phyloP scores from a whole-genome alignment of 2,329 filamentous ascomycete species.

The Lecanoromycetidae sp. region DNA sequence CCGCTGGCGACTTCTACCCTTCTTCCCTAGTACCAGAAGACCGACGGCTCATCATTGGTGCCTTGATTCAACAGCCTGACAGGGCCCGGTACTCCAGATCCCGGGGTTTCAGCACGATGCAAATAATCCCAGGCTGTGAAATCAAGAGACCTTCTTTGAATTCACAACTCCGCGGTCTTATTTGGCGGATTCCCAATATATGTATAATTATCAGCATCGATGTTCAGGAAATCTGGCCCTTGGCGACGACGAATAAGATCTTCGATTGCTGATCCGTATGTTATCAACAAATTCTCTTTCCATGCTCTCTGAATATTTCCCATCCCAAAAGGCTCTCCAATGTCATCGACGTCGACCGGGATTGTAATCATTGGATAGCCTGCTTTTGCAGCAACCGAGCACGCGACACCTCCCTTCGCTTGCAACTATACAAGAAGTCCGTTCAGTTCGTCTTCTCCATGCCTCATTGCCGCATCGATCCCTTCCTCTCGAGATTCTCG shows the following conservation, averaged over 20 bases:
- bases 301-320: constrained; percentile 51
- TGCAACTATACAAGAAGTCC: constrained; percentile 58
- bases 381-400: constrained; percentile 61
- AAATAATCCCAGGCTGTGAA: too few relatives aligned
- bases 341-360: constrained; percentile 46
- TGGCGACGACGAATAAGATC: too few relatives aligned
- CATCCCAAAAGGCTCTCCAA: constrained; percentile 51
- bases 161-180: too few relatives aligned
- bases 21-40: too few relatives aligned
- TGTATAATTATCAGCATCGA: too few relatives aligned
- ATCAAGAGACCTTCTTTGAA: too few relatives aligned
- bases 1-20: neutral
- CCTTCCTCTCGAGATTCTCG: constrained; percentile 49
- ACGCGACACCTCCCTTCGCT: constrained; percentile 54
- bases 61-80: too few relatives aligned
- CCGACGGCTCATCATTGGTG: too few relatives aligned
- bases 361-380: constrained; percentile 60
- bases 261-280: constrained; percentile 52
- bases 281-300: constrained; percentile 46
- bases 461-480: constrained; percentile 54
- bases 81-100: too few relatives aligned
- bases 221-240: too few relatives aligned
- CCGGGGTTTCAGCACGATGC: too few relatives aligned
- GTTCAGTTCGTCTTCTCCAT: constrained; percentile 38
- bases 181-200: too few relatives aligned